Conservation (phyloP, 2,329 filamentous ascomycete species). For the Metarhizium anisopliae region DNA sequence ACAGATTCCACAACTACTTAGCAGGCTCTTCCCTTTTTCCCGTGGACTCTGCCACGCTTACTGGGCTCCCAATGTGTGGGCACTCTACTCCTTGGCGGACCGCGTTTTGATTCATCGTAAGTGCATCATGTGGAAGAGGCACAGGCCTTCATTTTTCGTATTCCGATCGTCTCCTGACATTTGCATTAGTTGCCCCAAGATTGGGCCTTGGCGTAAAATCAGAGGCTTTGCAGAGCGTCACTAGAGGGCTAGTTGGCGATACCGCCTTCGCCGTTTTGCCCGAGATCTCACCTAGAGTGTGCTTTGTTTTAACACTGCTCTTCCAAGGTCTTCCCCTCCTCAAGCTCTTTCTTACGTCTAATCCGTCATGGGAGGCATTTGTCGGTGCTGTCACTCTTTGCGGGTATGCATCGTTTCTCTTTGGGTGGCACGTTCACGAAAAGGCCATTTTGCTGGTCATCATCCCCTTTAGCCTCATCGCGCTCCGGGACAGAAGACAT, state of each 20-base stretch:
- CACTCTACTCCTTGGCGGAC: conserved; percentile 88
- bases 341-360: conserved; percentile 56
- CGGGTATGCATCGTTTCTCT: conserved; percentile 92
- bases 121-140: conserved; percentile 18
- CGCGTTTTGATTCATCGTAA: conserved; percentile 71
- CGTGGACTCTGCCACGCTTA: conserved; percentile 93
- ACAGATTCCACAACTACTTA: conserved; percentile 76
- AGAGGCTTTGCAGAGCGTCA: conserved; percentile 78
- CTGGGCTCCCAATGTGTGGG: conserved; percentile 97
- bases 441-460: conserved; percentile 93
- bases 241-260: conserved; percentile 85
- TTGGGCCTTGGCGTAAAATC: conserved; percentile 65
- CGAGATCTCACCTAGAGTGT: conserved; percentile 69
- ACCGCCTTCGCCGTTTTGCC: conserved; percentile 90
- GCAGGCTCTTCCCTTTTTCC: conserved; percentile 86
- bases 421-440: conserved; percentile 98
- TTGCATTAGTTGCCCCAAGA: conserved; percentile 61
- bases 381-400: conserved; percentile 85
- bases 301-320: conserved; percentile 72
- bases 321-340: conserved; percentile 74
- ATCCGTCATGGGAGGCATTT: conserved; percentile 81
- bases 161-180: neutral
- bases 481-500: conserved; percentile 80
- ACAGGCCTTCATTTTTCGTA: neutral
- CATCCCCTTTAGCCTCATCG: conserved; percentile 88